phyloP scores from a whole-genome alignment of 306 rosid species.

The Glycine soja region DNA sequence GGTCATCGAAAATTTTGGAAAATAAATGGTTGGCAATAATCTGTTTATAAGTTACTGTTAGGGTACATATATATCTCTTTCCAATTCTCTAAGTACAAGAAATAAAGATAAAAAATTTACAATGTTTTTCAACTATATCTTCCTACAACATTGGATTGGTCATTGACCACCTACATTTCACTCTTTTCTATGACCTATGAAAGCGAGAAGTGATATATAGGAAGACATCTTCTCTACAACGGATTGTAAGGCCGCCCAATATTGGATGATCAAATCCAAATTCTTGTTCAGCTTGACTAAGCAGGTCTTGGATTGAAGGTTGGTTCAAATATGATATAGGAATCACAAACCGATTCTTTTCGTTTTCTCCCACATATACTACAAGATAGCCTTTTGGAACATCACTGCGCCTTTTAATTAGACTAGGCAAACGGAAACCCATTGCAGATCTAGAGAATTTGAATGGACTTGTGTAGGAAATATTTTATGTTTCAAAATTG shows the following conservation, averaged over 20 bases:
- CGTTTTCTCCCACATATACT: conserved; percentile 54
- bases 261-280: no score
- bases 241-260: conserved; percentile 44
- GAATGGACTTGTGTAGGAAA: background rate
- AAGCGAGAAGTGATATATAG: conserved; percentile 41
- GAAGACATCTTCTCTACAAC: conserved; percentile 50
- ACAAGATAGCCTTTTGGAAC: conserved; percentile 52
- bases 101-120: conserved; percentile 10
- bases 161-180: conserved; percentile 2
- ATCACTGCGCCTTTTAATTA: conserved; percentile 21
- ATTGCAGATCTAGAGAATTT: conserved; percentile 13
- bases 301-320: conserved; percentile 16
- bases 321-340: conserved; percentile 52
- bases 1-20: conserved; percentile 25
- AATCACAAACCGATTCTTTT: conserved; percentile 48
- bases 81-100: background rate
- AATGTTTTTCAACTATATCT: background rate
- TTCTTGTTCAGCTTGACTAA: no score
- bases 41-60: background rate
- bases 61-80: background rate
- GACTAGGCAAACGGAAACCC: conserved; percentile 44
- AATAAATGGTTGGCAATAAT: background rate
- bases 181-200: conserved; percentile 6
- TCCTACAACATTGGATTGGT: conserved; percentile 8
- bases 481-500: background rate